Evolutionary conservation across 164 flowering plant genomes (phyloP), one percentile per base, ranked within the genome.

Genomic region (Litsea cubeba): DNA sequence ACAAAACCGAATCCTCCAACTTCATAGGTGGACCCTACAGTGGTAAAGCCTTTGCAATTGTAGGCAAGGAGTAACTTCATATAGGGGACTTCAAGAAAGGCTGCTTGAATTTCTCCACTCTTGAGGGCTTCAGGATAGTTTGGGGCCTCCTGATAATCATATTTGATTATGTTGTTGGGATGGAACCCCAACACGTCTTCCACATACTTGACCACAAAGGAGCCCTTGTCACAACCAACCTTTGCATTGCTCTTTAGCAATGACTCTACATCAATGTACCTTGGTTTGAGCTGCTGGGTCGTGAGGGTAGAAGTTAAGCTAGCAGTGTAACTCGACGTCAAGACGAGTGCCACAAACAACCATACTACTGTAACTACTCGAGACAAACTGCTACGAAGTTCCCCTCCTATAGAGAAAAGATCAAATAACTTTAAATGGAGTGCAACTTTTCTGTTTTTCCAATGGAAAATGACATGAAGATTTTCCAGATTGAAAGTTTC

Each of bases 1-100:
- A 84, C 89, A 79, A 78, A 86, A 66, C 85, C 89, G 71, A 81
- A 82, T n/a, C 89, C 89, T 63, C 89, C 89, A 25, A 80, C 76
- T 72, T 78, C 76, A 26, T 46, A 83, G 1, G 78, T 77, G 26
- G 78, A 78, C 24, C 79, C 86, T 6, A 74, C 72, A 0, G 60
- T 65, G 14, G 40, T 46, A 50, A 79, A 84, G 12, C 77, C 75
- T 15, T 73, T 79, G 79, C 86, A 83, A 40, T 81, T 70, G 57
- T 71, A 75, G 67, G 85, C 83, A 3, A 81, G 77, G 60, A 85
- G 75, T 2, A 81, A 5, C 65, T 81, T 81, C 30, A 79, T 74
- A 17, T 78, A 71, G 14, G 84, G 78, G 12, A 6, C 64, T 65
- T 77, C 79, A 23, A 82, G 71, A 67, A 81, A 85, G 3, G 78